Evolutionary conservation across 345 rosid species (phyloP).

Genomic region (Mercurialis annua): DNA sequence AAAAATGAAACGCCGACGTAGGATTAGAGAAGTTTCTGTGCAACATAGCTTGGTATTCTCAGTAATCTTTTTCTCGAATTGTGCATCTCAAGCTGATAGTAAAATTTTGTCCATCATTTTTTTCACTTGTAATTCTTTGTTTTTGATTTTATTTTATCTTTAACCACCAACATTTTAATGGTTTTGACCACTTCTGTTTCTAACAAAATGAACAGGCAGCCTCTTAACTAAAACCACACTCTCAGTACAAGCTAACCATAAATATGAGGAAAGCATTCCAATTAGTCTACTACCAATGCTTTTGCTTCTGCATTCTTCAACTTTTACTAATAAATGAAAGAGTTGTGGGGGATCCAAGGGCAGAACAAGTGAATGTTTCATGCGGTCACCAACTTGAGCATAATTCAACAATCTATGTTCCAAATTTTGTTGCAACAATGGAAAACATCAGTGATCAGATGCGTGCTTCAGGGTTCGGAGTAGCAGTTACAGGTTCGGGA

Average conservation of each 20-base stretch:
- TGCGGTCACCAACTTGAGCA: slow-evolving; percentile 53
- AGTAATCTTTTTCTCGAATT: not conserved
- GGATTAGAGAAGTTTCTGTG: no score
- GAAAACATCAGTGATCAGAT: slow-evolving; percentile 71
- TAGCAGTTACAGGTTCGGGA: slow-evolving; percentile 63
- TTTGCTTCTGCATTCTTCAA: slow-evolving; percentile 18
- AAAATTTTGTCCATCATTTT: not conserved
- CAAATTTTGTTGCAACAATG: slow-evolving; percentile 77
- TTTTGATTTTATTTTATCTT: not conserved
- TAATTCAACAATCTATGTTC: slow-evolving; percentile 56
- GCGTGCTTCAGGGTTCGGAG: slow-evolving; percentile 55
- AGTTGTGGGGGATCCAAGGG: slow-evolving; percentile 56
- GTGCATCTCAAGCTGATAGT: not conserved
- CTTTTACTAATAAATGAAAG: slow-evolving; percentile 12
- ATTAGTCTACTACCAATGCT: not conserved
- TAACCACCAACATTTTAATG: not conserved
- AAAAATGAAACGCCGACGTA: no score
- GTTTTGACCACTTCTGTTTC: not conserved
- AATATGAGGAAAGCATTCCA: slow-evolving; percentile 22
- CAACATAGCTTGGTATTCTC: no score
- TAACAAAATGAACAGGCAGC: slow-evolving; percentile 10
- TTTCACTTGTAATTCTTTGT: not conserved
- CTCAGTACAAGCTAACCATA: slow-evolving; percentile 1
- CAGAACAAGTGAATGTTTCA: slow-evolving; percentile 36
- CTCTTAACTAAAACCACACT: slow-evolving; percentile 10